Evolutionary conservation across 108 stramenopile species (phyloP).

Genomic region (Nannochloropsis granulata): DNA sequence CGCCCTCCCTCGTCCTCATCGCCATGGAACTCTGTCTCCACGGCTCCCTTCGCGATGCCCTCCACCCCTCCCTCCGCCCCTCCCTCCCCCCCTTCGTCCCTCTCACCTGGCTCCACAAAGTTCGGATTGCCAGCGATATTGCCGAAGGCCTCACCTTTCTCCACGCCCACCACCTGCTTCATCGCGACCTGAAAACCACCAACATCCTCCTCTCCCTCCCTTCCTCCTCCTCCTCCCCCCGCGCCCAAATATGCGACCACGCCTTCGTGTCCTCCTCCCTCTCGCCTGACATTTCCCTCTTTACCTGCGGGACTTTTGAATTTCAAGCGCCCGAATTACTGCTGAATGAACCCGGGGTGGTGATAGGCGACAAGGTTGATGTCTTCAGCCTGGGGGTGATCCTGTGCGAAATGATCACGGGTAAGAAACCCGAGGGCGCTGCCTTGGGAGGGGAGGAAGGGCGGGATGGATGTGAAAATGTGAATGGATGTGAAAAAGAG

Average conservation of each 20-base stretch:
- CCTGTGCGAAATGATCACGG: not conserved
- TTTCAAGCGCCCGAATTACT: not conserved
- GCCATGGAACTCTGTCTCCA: slow-evolving; percentile 35
- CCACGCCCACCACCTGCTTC: slow-evolving; percentile 34
- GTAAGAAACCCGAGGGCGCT: not conserved
- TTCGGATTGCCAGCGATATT: slow-evolving; percentile 31
- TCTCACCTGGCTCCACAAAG: slow-evolving; percentile 24
- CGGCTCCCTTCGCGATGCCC: slow-evolving; percentile 34
- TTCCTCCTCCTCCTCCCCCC: not conserved
- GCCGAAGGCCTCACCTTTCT: slow-evolving; percentile 31
- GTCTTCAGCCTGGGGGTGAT: not conserved
- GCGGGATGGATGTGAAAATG: no score
- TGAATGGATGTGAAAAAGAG: no score
- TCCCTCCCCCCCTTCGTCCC: not conserved
- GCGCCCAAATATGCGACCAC: not conserved
- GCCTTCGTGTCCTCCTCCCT: not conserved
- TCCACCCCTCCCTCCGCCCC: slow-evolving; percentile 8
- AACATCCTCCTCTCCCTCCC: slow-evolving; percentile 25
- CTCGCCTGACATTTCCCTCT: not conserved
- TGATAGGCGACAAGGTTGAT: not conserved
- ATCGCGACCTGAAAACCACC: slow-evolving; percentile 36
- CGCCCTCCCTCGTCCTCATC: slow-evolving; percentile 14
- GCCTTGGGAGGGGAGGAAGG: no score
- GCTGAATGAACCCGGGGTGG: not conserved
- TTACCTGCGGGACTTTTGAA: not conserved